Conservation (phyloP, 345 rosid species). For the sweet orange (Citrus sinensis) region DNA sequence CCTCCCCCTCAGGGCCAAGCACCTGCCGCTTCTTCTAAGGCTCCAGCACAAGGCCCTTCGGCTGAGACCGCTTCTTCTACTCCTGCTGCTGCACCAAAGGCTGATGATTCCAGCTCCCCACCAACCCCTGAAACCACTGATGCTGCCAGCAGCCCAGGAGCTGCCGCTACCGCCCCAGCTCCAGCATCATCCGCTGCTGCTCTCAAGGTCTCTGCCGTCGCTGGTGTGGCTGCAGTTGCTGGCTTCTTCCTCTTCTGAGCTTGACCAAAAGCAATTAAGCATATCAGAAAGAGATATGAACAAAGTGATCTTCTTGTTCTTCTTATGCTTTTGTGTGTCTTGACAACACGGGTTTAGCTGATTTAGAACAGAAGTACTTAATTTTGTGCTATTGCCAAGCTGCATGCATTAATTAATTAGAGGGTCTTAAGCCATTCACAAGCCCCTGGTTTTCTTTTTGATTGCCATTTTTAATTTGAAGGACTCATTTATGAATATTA, state of each 20-base stretch:
- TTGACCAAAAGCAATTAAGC: background rate
- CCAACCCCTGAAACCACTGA: constrained; percentile 17
- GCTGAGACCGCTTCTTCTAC: constrained; percentile 18
- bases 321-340: background rate
- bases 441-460: no score
- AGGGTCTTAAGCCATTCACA: no score
- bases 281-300: background rate
- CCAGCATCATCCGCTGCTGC: background rate
- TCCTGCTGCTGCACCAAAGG: constrained; percentile 12
- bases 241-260: constrained; percentile 18
- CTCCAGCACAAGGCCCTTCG: background rate
- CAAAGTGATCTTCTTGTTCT: background rate
- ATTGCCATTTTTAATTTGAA: no score
- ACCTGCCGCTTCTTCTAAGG: background rate
- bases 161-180: constrained; percentile 6
- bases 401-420: no score
- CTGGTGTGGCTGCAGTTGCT: constrained; percentile 10
- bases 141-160: background rate
- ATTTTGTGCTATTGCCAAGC: no score
- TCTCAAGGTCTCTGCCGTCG: constrained; percentile 12
- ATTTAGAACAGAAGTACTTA: no score
- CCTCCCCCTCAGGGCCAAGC: background rate
- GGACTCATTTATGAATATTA: no score
- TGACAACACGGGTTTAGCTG: background rate
- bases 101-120: constrained; percentile 7